These are phyloP conservation scores for Bonnemaisonia californica DNA, from an alignment of 31 red algal species.

Conservation along the genomic window DNA sequence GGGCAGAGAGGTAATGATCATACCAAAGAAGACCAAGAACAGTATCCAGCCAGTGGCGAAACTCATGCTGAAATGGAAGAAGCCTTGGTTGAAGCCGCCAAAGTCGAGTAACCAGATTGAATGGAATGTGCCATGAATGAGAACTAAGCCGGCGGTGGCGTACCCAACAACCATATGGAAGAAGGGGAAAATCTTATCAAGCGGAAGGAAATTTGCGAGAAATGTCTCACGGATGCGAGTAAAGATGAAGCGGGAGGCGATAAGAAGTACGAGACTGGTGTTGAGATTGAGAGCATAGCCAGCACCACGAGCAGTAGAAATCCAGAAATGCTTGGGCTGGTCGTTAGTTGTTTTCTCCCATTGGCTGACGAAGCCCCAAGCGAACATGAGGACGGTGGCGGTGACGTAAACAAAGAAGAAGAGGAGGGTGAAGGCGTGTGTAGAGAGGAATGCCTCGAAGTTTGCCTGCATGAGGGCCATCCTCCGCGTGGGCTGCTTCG, in stretches of 20 bases:
- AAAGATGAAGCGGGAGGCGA: slow-evolving; percentile 52
- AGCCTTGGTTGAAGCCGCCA: slow-evolving; percentile 29
- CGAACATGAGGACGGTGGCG: slow-evolving; percentile 50
- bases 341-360: slow-evolving; percentile 9
- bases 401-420: slow-evolving; percentile 43
- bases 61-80: slow-evolving; percentile 44
- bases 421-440: slow-evolving; percentile 39
- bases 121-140: slow-evolving; percentile 58
- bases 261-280: slow-evolving; percentile 51
- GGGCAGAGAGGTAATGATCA: slow-evolving; percentile 20
- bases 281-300: slow-evolving; percentile 76
- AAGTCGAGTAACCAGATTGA: slow-evolving; percentile 36
- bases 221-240: slow-evolving; percentile 47
- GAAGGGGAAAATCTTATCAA: slow-evolving; percentile 66
- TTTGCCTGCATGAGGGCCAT: slow-evolving; percentile 21
- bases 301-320: slow-evolving; percentile 55
- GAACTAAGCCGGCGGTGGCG: slow-evolving; percentile 18
- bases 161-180: slow-evolving; percentile 69
- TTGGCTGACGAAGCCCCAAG: slow-evolving; percentile 41
- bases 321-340: slow-evolving; percentile 26
- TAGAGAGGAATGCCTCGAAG: slow-evolving; percentile 59
- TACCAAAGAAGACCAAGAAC: slow-evolving; percentile 35
- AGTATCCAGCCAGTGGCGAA: slow-evolving; percentile 63
- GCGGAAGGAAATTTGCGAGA: slow-evolving; percentile 49
- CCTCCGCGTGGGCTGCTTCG: too few relatives aligned